phyloP scores from a whole-genome alignment of 176 grass and related monocot species.

The Tillandsia leiboldiana region DNA sequence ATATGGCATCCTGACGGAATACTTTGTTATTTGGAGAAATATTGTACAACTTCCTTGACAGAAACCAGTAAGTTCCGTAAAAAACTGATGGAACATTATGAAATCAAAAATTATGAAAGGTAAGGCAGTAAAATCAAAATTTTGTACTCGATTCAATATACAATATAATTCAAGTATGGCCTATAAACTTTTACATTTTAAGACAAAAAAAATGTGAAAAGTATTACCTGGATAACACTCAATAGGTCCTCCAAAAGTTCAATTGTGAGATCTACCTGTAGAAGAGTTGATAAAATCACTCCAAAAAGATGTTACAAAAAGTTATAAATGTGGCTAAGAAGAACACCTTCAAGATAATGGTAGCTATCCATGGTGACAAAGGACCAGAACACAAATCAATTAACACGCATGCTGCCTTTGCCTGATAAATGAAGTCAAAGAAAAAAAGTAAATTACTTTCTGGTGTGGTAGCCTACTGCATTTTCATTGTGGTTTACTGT shows the following conservation, averaged over 20 bases:
- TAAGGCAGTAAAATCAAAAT: too few species aligned
- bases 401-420: constrained; percentile 80
- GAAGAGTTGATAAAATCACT: constrained; percentile 3
- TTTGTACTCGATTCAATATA: too few species aligned
- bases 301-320: not conserved
- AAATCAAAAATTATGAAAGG: too few species aligned
- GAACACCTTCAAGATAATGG: constrained; percentile 27
- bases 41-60: too few species aligned
- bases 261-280: constrained; percentile 75
- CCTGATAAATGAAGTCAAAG: constrained; percentile 43
- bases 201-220: not conserved
- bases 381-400: constrained; percentile 83
- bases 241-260: constrained; percentile 79
- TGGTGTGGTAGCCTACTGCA: constrained; percentile 2
- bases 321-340: constrained; percentile 18
- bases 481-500: not conserved
- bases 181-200: too few species aligned
- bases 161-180: too few species aligned
- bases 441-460: constrained; percentile 13
- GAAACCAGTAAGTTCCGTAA: too few species aligned
- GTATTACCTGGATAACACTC: constrained; percentile 70
- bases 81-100: too few species aligned
- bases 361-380: constrained; percentile 74
- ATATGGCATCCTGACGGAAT: too few species aligned
- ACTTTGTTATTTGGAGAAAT: too few species aligned